Percentiles rank a stretch among this genome's conserved stretches.
Evolutionary conservation across 192 early-diverging fungal genomes (phyloP).

Genomic region (Coemansia sp.): DNA sequence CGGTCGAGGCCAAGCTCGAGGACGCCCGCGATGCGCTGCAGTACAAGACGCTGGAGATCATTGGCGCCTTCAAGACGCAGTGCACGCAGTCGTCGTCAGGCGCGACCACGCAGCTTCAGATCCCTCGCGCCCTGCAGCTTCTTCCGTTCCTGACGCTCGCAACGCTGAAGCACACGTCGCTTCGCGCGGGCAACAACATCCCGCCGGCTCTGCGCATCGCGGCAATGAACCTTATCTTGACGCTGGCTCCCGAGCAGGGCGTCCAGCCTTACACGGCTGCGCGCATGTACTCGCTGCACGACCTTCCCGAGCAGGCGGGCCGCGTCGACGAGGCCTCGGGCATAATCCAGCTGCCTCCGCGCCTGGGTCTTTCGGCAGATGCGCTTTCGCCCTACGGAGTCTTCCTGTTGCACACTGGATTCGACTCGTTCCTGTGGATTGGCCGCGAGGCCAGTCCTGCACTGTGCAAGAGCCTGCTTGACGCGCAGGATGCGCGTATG

Average conservation of each 20-base stretch:
- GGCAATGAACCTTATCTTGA: conserved; percentile 74
- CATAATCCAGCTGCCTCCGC: conserved; percentile 70
- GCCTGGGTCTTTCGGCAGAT: conserved; percentile 79
- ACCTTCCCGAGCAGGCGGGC: conserved; percentile 64
- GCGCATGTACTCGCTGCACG: conserved; percentile 80
- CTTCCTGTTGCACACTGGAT: conserved; percentile 82
- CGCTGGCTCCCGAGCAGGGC: conserved; percentile 75
- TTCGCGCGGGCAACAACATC: conserved; percentile 63
- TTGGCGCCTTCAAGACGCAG: conserved; percentile 82
- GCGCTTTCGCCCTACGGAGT: conserved; percentile 78
- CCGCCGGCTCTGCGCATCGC: conserved; percentile 79
- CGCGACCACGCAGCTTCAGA: conserved; percentile 75
- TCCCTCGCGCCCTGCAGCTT: conserved; percentile 81
- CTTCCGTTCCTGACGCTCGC: conserved; percentile 80
- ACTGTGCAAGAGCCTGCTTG: conserved; percentile 69
- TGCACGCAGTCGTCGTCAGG: conserved; percentile 68
- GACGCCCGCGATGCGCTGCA: conserved; percentile 91
- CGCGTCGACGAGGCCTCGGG: conserved; percentile 39
- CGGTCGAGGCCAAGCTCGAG: conserved; percentile 80
- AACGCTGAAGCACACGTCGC: conserved; percentile 72
- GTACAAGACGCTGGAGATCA: conserved; percentile 82
- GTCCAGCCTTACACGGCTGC: conserved; percentile 68
- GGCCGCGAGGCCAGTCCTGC: conserved; percentile 76
- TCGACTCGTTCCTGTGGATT: conserved; percentile 87
- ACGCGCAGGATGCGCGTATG: conserved; percentile 30